Percentiles rank a stretch among this genome's conserved stretches.
phyloP scores from a whole-genome alignment of 176 grass and related monocot genomes.

The Eremochloa ophiuroides region DNA sequence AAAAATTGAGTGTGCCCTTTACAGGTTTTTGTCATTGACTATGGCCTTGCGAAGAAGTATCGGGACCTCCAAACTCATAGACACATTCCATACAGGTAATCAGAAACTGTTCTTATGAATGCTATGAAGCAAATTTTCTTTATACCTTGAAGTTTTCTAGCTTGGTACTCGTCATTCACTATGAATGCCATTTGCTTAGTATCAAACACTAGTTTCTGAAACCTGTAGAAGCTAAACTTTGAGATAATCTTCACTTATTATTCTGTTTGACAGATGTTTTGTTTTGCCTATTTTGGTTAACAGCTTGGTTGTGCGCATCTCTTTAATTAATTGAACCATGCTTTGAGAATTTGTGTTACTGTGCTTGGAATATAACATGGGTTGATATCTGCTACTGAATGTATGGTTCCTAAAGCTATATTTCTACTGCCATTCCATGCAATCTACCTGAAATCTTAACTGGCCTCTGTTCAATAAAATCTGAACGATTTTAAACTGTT shows the following conservation, averaged over 20 bases:
- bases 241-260: neutral
- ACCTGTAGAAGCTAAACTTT: neutral
- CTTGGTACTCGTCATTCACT: neutral
- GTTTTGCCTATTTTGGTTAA: constrained; percentile 2
- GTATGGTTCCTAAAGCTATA: neutral
- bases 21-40: constrained; percentile 66
- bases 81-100: constrained; percentile 72
- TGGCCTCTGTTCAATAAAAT: neutral
- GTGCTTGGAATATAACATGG: neutral
- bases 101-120: constrained; percentile 8
- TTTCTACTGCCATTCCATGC: neutral
- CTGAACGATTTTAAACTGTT: neutral
- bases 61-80: constrained; percentile 70
- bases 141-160: neutral
- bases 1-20: constrained; percentile 11
- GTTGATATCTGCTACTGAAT: constrained; percentile 16
- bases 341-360: constrained; percentile 13
- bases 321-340: constrained; percentile 13
- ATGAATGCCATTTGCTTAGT: neutral
- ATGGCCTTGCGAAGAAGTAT: constrained; percentile 68
- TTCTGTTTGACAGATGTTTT: neutral
- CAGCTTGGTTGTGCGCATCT: neutral
- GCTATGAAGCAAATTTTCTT: constrained; percentile 2
- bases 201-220: neutral
- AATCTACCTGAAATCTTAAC: neutral